A percentile compares a stretch with the other conserved stretches of the same genome.
These are phyloP conservation scores for Fonsecaea monophora DNA, from an alignment of 2,329 filamentous ascomycete species.

Conservation along the genomic window DNA sequence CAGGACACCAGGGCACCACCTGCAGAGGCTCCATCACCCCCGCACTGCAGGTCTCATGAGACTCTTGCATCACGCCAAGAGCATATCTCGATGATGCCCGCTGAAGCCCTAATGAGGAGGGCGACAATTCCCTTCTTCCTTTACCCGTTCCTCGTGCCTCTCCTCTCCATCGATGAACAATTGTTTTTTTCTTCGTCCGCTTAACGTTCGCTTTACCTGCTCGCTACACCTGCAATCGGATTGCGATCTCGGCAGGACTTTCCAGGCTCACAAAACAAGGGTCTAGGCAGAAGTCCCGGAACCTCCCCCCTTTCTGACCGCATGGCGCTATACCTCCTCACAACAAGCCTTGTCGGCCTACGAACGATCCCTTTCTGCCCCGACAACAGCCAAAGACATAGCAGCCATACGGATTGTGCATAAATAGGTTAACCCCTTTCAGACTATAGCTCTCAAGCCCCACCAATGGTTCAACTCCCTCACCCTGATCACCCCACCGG, in stretches of 20 bases:
- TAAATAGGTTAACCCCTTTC: conserved; percentile 20
- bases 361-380: neutral
- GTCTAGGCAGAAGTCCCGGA: neutral
- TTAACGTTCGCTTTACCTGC: neutral
- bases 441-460: conserved; percentile 12
- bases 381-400: neutral
- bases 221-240: conserved; percentile 6
- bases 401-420: conserved; percentile 30
- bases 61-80: conserved; percentile 3
- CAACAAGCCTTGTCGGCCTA: neutral
- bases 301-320: neutral
- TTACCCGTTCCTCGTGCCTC: neutral
- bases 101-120: neutral
- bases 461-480: conserved; percentile 13
- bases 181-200: neutral
- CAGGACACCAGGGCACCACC: neutral
- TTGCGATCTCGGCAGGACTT: neutral
- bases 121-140: neutral
- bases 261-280: neutral
- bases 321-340: conserved; percentile 2
- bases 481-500: neutral
- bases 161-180: neutral
- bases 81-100: neutral
- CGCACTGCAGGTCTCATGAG: neutral
- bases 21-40: neutral